phyloP scores from a whole-genome alignment of 2,329 filamentous ascomycete species.

The Atkinsonella hypoxylon region DNA sequence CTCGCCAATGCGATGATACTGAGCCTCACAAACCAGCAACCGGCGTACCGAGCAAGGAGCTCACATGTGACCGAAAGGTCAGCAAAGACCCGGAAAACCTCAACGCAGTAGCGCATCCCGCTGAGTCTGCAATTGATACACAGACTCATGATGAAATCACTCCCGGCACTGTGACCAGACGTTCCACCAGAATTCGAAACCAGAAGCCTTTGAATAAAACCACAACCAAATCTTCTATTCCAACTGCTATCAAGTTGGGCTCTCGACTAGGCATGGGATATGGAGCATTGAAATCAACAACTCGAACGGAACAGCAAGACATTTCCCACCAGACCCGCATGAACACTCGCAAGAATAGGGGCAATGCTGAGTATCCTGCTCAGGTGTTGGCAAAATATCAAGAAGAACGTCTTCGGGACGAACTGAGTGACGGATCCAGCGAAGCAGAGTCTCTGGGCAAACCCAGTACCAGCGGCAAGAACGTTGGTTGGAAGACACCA shows the following conservation, averaged over 20 bases:
- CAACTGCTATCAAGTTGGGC: slow-evolving; percentile 22
- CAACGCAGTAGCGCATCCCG: background rate
- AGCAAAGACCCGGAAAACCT: background rate
- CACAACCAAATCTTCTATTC: slow-evolving; percentile 20
- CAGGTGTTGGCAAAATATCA: slow-evolving; percentile 21
- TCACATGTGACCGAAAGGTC: background rate
- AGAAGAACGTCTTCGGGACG: slow-evolving; percentile 13
- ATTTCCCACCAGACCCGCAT: slow-evolving; percentile 20
- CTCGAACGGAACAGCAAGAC: slow-evolving; percentile 19
- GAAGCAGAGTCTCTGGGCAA: background rate
- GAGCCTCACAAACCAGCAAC: background rate
- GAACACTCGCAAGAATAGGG: slow-evolving; percentile 25
- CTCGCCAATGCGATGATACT: slow-evolving; percentile 11
- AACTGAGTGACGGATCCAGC: background rate
- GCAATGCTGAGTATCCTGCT: slow-evolving; percentile 22
- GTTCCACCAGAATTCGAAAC: slow-evolving; percentile 22
- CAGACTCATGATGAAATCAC: slow-evolving; percentile 10
- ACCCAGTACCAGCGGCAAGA: slow-evolving; percentile 15
- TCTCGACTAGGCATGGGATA: slow-evolving; percentile 11
- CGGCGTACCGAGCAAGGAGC: background rate
- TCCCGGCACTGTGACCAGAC: slow-evolving; percentile 13
- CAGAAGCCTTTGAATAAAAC: slow-evolving; percentile 8
- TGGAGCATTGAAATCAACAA: slow-evolving; percentile 12
- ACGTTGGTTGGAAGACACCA: slow-evolving; percentile 23
- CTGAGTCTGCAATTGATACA: background rate